Evolutionary conservation across 2,329 filamentous ascomycete species (phyloP).

Genomic region (Sarocladium oryzae): DNA sequence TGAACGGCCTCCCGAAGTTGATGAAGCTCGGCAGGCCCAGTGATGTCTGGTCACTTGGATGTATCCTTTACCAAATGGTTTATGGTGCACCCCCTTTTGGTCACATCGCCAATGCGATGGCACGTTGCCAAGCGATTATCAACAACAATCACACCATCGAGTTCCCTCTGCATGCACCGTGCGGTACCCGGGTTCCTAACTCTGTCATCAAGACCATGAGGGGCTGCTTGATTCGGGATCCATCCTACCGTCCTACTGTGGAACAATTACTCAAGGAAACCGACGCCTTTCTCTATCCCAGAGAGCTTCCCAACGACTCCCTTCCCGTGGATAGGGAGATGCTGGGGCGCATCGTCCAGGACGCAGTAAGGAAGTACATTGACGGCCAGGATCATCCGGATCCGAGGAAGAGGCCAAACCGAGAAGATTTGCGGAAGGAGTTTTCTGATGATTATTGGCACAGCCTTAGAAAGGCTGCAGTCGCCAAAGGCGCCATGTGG

Average conservation of each 20-base stretch:
- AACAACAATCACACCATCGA: constrained; percentile 69
- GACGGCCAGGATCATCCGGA: constrained; percentile 9
- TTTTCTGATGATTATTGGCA: constrained; percentile 41
- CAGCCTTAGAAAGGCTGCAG: constrained; percentile 51
- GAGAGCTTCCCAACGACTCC: constrained; percentile 46
- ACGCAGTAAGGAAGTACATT: constrained; percentile 5
- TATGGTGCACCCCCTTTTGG: constrained; percentile 96
- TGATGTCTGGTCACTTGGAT: constrained; percentile 93
- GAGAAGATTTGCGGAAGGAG: constrained; percentile 5
- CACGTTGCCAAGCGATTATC: constrained; percentile 80
- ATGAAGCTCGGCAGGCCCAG: constrained; percentile 96
- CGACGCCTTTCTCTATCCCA: constrained; percentile 60
- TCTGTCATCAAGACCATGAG: constrained; percentile 56
- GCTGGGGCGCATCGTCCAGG: constrained; percentile 52
- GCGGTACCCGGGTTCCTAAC: constrained; percentile 53
- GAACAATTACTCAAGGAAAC: constrained; percentile 51
- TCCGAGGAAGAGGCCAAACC: constrained; percentile 5
- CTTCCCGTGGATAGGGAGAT: constrained; percentile 58
- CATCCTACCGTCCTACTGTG: constrained; percentile 56
- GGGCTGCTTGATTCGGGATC: constrained; percentile 56
- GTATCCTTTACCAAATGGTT: constrained; percentile 96
- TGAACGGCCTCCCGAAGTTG: constrained; percentile 54
- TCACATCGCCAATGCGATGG: constrained; percentile 82
- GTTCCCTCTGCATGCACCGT: constrained; percentile 63
- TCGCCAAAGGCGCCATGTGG: constrained; percentile 1